phyloP scores from a whole-genome alignment of 805 yeast species.

The Grigorovia yakushimaensis region DNA sequence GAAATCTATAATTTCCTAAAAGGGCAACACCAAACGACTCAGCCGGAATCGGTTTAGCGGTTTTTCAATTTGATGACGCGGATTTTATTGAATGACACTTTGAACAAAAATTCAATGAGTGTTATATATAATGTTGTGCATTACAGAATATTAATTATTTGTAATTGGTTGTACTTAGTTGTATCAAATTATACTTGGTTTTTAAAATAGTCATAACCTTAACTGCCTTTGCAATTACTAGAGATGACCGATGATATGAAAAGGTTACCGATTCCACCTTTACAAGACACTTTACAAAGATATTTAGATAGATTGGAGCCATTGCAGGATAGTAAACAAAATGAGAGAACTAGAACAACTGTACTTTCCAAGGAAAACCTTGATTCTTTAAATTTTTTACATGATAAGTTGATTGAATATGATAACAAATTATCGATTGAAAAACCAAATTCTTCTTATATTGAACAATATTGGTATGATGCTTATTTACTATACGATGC shows the following conservation, averaged over 20 bases:
- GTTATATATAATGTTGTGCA: no score
- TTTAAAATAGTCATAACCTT: no score
- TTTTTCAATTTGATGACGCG: not conserved
- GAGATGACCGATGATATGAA: not conserved
- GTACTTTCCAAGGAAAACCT: conserved; percentile 18
- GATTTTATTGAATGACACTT: not conserved
- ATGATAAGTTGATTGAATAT: conserved; percentile 43
- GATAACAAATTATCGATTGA: conserved; percentile 59
- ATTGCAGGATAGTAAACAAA: conserved; percentile 69
- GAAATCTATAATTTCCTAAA: not conserved
- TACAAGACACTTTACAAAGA: conserved; percentile 53
- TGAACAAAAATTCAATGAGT: not conserved
- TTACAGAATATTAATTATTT: no score
- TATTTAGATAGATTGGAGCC: conserved; percentile 67
- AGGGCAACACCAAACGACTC: not conserved
- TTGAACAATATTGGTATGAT: conserved; percentile 93
- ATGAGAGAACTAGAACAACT: conserved; percentile 47
- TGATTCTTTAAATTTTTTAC: conserved; percentile 41
- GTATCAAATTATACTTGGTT: no score
- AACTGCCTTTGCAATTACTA: no score
- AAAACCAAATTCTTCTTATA: conserved; percentile 61
- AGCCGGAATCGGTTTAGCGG: conserved; percentile 5
- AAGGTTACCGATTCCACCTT: conserved; percentile 67
- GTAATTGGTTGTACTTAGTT: no score
- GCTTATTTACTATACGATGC: conserved; percentile 80